phyloP scores from a whole-genome alignment of 1,284 basidiomycete genomes.

The Mycena citricolor region DNA sequence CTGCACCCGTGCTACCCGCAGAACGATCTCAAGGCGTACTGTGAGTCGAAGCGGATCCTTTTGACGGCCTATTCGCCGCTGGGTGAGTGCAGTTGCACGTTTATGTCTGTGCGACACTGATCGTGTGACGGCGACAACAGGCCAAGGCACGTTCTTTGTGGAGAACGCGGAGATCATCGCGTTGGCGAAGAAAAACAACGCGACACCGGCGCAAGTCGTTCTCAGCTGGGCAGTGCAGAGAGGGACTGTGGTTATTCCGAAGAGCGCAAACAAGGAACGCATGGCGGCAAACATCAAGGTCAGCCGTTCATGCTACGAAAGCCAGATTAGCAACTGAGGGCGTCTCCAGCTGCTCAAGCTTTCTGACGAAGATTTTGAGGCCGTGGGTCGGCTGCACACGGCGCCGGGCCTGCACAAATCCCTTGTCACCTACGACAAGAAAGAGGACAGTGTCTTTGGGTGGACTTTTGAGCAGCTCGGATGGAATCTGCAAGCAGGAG shows the following conservation, averaged over 20 bases:
- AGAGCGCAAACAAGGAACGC: slow-evolving; percentile 38
- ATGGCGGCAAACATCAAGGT: slow-evolving; percentile 41
- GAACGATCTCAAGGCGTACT: slow-evolving; percentile 54
- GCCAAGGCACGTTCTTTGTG: slow-evolving; percentile 14
- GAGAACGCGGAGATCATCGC: slow-evolving; percentile 36
- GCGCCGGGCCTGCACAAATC: slow-evolving; percentile 47
- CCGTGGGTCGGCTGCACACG: slow-evolving; percentile 41
- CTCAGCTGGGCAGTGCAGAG: slow-evolving; percentile 48
- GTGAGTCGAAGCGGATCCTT: slow-evolving; percentile 57
- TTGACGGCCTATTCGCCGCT: slow-evolving; percentile 71
- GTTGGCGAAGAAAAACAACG: slow-evolving; percentile 42
- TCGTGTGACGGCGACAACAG: slow-evolving; percentile 1
- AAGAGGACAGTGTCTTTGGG: slow-evolving; percentile 41
- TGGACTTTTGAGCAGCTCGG: slow-evolving; percentile 54
- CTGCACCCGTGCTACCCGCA: slow-evolving; percentile 59
- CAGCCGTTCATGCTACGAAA: neutral
- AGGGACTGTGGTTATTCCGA: slow-evolving; percentile 40
- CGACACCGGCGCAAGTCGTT: slow-evolving; percentile 41
- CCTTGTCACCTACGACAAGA: slow-evolving; percentile 21
- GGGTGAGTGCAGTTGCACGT: slow-evolving; percentile 35
- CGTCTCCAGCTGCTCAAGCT: slow-evolving; percentile 38
- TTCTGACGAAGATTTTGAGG: slow-evolving; percentile 37
- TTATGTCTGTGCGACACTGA: neutral
- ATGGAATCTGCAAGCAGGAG: slow-evolving; percentile 46
- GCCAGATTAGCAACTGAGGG: neutral